Conservation (phyloP, 306 rosid species). For the Alnus rubra region DNA sequence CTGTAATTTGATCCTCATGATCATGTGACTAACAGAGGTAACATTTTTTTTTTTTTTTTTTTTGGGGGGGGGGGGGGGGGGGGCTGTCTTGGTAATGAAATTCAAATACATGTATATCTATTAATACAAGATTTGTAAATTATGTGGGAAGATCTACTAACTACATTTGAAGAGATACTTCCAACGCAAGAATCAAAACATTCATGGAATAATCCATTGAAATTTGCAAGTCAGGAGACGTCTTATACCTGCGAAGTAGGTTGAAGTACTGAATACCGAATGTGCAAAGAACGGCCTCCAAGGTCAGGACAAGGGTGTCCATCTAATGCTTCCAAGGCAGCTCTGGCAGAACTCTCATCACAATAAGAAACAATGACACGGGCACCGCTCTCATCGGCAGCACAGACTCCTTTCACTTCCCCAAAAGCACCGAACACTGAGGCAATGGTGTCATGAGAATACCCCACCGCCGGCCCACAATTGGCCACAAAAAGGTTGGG, state of each 20-base stretch:
- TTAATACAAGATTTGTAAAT: not conserved
- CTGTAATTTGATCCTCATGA: too few relatives aligned
- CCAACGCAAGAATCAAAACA: not conserved
- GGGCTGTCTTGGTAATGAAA: too few relatives aligned
- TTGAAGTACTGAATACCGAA: slow-evolving; percentile 66
- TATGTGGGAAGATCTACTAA: not conserved
- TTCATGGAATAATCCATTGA: not conserved
- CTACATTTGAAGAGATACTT: not conserved
- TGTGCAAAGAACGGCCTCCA: slow-evolving; percentile 70
- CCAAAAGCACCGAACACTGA: slow-evolving; percentile 64
- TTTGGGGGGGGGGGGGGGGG: too few relatives aligned
- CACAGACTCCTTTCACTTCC: slow-evolving; percentile 56
- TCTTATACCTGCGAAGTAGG: slow-evolving; percentile 49
- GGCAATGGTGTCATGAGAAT: slow-evolving; percentile 49
- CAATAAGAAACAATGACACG: slow-evolving; percentile 70
- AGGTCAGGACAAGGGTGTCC: slow-evolving; percentile 68
- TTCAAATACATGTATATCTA: too few relatives aligned
- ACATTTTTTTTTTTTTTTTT: too few relatives aligned
- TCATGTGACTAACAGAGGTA: too few relatives aligned
- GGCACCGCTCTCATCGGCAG: slow-evolving; percentile 81
- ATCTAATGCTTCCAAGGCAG: slow-evolving; percentile 58
- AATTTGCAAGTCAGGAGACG: not conserved
- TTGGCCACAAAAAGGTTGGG: slow-evolving; percentile 80
- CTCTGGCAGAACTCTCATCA: slow-evolving; percentile 50
- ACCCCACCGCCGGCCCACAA: slow-evolving; percentile 79